Conservation (phyloP, 2,329 filamentous ascomycete genomes). For the Teratosphaeria pseudoeucalypti region DNA sequence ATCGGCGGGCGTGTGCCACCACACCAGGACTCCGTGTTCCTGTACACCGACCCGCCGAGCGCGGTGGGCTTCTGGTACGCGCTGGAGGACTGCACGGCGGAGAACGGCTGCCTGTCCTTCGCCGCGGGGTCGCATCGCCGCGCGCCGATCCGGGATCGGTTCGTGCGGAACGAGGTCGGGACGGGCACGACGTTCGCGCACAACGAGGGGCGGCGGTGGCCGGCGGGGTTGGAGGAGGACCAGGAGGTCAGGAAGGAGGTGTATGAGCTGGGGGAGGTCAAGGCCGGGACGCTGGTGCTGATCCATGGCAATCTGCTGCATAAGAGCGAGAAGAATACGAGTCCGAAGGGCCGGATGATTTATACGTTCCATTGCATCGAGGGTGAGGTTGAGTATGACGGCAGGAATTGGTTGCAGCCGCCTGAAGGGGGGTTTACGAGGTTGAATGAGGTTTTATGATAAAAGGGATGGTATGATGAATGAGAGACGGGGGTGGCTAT, state of each 20-base stretch:
- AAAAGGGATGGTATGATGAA: too few species aligned
- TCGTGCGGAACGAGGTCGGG: conserved; percentile 56
- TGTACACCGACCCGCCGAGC: conserved; percentile 80
- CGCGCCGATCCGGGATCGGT: conserved; percentile 58
- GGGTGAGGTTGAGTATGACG: conserved; percentile 67
- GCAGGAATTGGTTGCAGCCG: conserved; percentile 87
- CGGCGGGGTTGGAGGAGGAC: conserved; percentile 30
- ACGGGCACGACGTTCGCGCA: conserved; percentile 48
- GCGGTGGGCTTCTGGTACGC: conserved; percentile 98
- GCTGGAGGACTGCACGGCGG: conserved; percentile 75
- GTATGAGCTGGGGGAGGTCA: conserved; percentile 76
- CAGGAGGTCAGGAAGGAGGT: conserved; percentile 39
- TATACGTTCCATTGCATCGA: conserved; percentile 98
- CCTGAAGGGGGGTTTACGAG: conserved; percentile 59
- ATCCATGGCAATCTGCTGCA: conserved; percentile 95
- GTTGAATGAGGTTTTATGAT: conserved; percentile 7
- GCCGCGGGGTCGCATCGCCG: conserved; percentile 70
- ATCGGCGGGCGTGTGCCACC: conserved; percentile 85
- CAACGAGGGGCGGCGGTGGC: conserved; percentile 52
- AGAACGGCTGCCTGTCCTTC: conserved; percentile 86
- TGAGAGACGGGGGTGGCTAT: too few species aligned
- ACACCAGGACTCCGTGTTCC: conserved; percentile 85
- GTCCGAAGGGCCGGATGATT: conserved; percentile 77
- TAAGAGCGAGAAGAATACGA: conserved; percentile 89
- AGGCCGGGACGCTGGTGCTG: conserved; percentile 78